Evolutionary conservation across 805 yeast species (phyloP).

Genomic region (Wickerhamomyces chambardii): DNA sequence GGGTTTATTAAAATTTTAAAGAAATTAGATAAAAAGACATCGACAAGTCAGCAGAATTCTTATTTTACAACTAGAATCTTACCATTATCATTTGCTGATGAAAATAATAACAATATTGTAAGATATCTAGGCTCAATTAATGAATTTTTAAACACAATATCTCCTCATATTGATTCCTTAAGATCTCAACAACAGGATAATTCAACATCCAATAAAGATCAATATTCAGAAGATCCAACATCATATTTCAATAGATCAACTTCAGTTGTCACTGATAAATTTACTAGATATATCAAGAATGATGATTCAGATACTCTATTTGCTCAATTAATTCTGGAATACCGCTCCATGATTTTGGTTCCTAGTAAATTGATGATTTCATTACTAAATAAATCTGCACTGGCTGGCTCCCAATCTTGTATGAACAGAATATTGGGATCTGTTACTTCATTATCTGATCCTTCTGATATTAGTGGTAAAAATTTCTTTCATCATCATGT

Average conservation of each 20-base stretch:
- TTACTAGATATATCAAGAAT: conserved; percentile 18
- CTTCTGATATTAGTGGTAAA: conserved; percentile 69
- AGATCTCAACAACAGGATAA: too few relatives aligned
- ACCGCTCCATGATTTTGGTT: conserved; percentile 36
- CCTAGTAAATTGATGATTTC: conserved; percentile 51
- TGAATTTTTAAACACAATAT: conserved; percentile 39
- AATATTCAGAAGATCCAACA: too few relatives aligned
- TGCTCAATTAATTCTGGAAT: conserved; percentile 31
- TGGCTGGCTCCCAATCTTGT: conserved; percentile 43
- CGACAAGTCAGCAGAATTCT: conserved; percentile 45
- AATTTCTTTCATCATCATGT: conserved; percentile 83
- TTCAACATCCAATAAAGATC: too few relatives aligned
- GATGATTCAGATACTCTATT: conserved; percentile 39
- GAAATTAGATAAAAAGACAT: conserved; percentile 80
- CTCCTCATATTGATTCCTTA: conserved; percentile 25
- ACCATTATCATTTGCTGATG: conserved; percentile 74
- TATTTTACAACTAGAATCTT: conserved; percentile 59
- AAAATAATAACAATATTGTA: conserved; percentile 36
- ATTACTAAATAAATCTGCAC: conserved; percentile 56
- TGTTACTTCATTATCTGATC: conserved; percentile 47
- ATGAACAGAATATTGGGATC: conserved; percentile 45
- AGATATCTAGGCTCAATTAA: conserved; percentile 44
- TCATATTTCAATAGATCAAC: conserved; percentile 6
- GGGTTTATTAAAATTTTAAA: conserved; percentile 86
- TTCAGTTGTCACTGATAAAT: conserved; percentile 13